Percentiles rank a stretch among this genome's conserved stretches.
phyloP scores from a whole-genome alignment of 148 eudicot genomes.

The Mesembryanthemum crystallinum region DNA sequence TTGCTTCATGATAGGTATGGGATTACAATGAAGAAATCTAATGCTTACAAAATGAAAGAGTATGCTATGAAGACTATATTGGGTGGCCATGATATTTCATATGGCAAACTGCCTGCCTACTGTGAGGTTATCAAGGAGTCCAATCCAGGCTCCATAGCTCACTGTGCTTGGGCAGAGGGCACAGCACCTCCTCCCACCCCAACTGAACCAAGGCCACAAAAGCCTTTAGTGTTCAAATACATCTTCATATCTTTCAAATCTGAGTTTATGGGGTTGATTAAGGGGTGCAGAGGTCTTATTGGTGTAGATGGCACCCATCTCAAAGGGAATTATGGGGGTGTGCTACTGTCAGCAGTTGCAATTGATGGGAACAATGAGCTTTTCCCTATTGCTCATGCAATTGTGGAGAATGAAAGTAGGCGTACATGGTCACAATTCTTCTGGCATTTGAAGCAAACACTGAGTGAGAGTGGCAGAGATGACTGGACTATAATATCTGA shows the following conservation, averaged over 20 bases:
- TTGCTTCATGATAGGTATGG: no score
- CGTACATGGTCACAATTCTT: not conserved
- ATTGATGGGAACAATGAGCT: not conserved
- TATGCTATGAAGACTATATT: no score
- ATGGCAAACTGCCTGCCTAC: no score
- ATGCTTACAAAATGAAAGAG: no score
- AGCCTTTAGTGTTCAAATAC: not conserved
- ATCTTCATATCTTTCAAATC: not conserved
- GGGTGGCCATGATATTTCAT: no score
- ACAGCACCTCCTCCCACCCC: no score
- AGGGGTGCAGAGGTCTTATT: not conserved
- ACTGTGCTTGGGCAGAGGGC: no score
- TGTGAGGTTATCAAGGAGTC: no score
- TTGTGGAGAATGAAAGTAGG: not conserved
- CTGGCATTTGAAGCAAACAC: not conserved
- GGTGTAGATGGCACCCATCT: not conserved
- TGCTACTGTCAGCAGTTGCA: not conserved
- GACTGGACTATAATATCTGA: constrained; percentile 8
- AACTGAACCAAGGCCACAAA: not conserved
- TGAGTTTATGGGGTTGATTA: not conserved
- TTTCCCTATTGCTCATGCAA: not conserved
- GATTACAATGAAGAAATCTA: no score
- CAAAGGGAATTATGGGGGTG: not conserved
- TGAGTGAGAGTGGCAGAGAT: not conserved
- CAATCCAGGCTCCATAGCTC: no score